These are phyloP conservation scores for Colletotrichum sidae DNA, from an alignment of 2,329 filamentous ascomycete genomes.

Conservation along the genomic window DNA sequence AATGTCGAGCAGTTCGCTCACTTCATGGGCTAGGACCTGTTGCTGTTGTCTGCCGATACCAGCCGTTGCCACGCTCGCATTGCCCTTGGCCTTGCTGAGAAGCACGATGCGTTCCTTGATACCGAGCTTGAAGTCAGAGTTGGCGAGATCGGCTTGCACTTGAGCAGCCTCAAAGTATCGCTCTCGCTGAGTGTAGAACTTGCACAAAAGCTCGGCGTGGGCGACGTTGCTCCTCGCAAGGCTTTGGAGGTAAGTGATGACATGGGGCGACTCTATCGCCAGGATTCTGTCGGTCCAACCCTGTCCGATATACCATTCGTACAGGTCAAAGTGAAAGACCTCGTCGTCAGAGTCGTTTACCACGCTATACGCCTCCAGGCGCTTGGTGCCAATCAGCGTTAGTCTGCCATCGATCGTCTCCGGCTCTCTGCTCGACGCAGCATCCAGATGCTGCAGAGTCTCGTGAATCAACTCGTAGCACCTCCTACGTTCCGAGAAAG, in stretches of 20 bases:
- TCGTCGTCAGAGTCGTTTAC: constrained; percentile 91
- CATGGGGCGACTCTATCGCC: constrained; percentile 84
- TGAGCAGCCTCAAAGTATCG: constrained; percentile 88
- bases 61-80: constrained; percentile 84
- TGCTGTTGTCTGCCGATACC: constrained; percentile 83
- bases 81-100: constrained; percentile 89
- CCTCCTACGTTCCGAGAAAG: constrained; percentile 77
- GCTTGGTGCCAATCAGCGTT: constrained; percentile 81
- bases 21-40: constrained; percentile 86
- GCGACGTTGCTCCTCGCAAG: constrained; percentile 77
- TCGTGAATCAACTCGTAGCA: constrained; percentile 91
- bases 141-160: constrained; percentile 86
- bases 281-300: constrained; percentile 89
- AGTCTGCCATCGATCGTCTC: constrained; percentile 82
- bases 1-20: constrained; percentile 88
- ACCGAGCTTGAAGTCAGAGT: constrained; percentile 82
- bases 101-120: constrained; percentile 90
- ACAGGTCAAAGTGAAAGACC: constrained; percentile 95
- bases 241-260: constrained; percentile 85
- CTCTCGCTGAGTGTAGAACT: constrained; percentile 87
- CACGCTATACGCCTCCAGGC: constrained; percentile 88
- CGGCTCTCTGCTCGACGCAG: constrained; percentile 74
- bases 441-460: constrained; percentile 83
- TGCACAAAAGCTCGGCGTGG: constrained; percentile 92
- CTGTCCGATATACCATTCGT: constrained; percentile 94